Base-by-base conservation (phyloP, 164 flowering plant genomes). In the Sextonia rubra region DNA sequence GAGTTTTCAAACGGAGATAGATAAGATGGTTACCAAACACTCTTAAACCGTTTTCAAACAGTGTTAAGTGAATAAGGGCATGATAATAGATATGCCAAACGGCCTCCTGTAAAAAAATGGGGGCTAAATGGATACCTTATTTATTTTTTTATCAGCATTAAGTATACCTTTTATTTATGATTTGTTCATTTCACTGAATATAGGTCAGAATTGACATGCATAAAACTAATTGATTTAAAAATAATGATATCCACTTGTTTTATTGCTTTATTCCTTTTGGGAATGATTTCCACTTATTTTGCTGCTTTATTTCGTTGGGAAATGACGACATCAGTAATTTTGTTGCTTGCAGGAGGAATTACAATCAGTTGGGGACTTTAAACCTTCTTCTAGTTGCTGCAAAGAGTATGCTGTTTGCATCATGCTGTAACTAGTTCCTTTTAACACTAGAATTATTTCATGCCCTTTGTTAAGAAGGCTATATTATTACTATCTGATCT, bases 331-430 rank as follows among this genome's bases (percentile, higher is more conserved):
- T 23, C 14, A n/a, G 5, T 15, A 61, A 37, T 68, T 75, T 60
- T 11, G 0, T 37, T 71, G 68, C 73, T 7, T 61, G 26, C 83
- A 88, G 92, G 92, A 84, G 67, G 97, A 92, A 79, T 69, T 92
- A 68, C 88, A 84, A 77, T 84, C 88, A 1, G 64, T 85, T 66
- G 83, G 85, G 68, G 71, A 87, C 55, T 72, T 92, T 76, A 92
- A 77, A 83, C 92, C 86, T 56, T 87, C 92, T 64, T 89, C 95
- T 27, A 84, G 80, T 83, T 82, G 86, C 83, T 90, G 96, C 87
- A 89, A 90, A 88, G 98, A 91, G 98, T 93, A 90, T 69, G 97
- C 63, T 75, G 61, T 64, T 75, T 75, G 52, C 78, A 67, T 12
- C 81, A 87, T 87, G 89, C 26, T 18, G 58, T 64, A 17, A 49